Conservation (phyloP, 331 rosid species). For the Stylosanthes scabra region DNA sequence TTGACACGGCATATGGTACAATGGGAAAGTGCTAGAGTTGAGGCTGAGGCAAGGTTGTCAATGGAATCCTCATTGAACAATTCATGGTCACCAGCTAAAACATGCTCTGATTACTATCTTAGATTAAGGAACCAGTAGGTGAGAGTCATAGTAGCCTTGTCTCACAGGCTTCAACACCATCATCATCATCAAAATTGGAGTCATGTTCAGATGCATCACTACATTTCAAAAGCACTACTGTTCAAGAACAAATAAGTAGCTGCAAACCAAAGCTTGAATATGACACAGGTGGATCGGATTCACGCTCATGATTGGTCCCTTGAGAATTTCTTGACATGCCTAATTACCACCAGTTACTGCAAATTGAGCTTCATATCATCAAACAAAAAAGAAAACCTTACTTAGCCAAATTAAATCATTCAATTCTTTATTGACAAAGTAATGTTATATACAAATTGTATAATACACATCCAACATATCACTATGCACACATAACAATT, state of each 20-base stretch:
- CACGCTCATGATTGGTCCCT: slow-evolving; percentile 17
- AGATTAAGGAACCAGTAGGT: slow-evolving; percentile 42
- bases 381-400: background rate
- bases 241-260: slow-evolving; percentile 44
- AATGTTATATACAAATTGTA: slow-evolving; percentile 7
- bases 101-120: slow-evolving; percentile 52
- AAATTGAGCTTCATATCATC: background rate
- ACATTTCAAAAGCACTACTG: slow-evolving; percentile 32
- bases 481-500: slow-evolving; percentile 48
- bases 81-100: slow-evolving; percentile 28
- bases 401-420: slow-evolving; percentile 35
- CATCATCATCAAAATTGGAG: slow-evolving; percentile 34
- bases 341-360: background rate
- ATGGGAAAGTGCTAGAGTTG: slow-evolving; percentile 66
- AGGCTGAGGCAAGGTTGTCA: slow-evolving; percentile 66
- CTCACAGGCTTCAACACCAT: slow-evolving; percentile 26
- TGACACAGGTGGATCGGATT: slow-evolving; percentile 39
- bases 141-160: slow-evolving; percentile 42
- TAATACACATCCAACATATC: slow-evolving; percentile 32
- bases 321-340: slow-evolving; percentile 6
- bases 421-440: slow-evolving; percentile 22
- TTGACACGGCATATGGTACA: slow-evolving; percentile 55
- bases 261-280: slow-evolving; percentile 50
- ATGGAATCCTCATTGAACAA: slow-evolving; percentile 47
- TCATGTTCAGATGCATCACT: slow-evolving; percentile 48